A percentile compares a stretch with the other conserved stretches of the same genome.
Evolutionary conservation across 495 filamentous ascomycete species (phyloP).

Genomic region (Podospora pseudoanserina): DNA sequence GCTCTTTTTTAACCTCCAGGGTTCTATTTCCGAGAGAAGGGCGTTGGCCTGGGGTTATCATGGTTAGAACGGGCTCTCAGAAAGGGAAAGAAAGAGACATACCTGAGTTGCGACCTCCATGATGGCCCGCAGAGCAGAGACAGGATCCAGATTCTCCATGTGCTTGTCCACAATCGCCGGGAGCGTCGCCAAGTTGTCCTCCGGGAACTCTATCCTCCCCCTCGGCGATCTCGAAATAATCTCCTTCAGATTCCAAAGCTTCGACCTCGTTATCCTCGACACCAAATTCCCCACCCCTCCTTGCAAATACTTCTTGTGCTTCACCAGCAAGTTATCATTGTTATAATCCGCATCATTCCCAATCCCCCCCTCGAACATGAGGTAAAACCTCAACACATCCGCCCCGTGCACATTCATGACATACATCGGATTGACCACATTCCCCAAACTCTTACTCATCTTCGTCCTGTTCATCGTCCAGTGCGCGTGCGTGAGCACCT

Average conservation of each 20-base stretch:
- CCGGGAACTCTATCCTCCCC: neutral
- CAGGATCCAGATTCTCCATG: constrained; percentile 65
- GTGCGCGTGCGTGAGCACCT: constrained; percentile 83
- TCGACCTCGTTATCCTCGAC: constrained; percentile 62
- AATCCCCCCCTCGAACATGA: constrained; percentile 73
- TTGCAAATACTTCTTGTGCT: constrained; percentile 76
- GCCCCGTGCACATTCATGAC: constrained; percentile 85
- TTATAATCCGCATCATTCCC: constrained; percentile 75
- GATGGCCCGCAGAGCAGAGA: constrained; percentile 60
- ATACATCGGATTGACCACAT: constrained; percentile 92
- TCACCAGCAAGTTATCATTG: constrained; percentile 67
- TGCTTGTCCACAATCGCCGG: constrained; percentile 18
- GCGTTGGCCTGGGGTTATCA: constrained; percentile 58
- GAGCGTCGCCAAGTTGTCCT: neutral
- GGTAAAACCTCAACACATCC: constrained; percentile 84
- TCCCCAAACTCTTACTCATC: constrained; percentile 94
- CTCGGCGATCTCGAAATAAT: constrained; percentile 38
- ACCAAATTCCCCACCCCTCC: constrained; percentile 74
- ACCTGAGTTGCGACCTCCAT: constrained; percentile 59
- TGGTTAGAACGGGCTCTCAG: neutral
- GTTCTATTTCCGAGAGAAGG: constrained; percentile 50
- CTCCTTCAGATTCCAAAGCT: constrained; percentile 59
- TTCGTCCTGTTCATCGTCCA: constrained; percentile 88
- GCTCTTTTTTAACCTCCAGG: constrained; percentile 33
- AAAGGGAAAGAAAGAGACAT: constrained; percentile 15